Base-by-base conservation (phyloP, 2,329 filamentous ascomycete genomes). In the Aureobasidium sp. region DNA sequence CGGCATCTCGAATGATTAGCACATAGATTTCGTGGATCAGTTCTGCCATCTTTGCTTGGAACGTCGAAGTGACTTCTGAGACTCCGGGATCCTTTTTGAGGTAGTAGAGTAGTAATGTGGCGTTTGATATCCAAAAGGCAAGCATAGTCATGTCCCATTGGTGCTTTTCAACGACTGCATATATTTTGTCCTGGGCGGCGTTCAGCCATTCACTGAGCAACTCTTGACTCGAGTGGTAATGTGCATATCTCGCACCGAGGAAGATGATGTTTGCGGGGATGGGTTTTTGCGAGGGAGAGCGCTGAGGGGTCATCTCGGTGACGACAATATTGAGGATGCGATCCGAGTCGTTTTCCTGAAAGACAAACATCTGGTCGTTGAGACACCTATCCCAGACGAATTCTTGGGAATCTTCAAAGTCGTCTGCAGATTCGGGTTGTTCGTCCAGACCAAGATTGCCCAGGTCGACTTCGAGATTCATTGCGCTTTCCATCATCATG, bases 121-220 rank as follows among this genome's bases (percentile, higher is more conserved):
- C 90, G 68, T 98, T 98, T 1, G 93, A 97, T 64, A 96, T 90
- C 93, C 93, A 98, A 66, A 98, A 98, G 2, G 93, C 93, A 32
- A 98, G 75, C 60, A 98, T 95, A 0, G 93, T 98, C 93, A 98
- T 98, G 66, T 98, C 93, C 93, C 93, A 97, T 66, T 98, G 93
- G 64, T 91, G 84, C 57, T 81, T 81, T 69, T 97, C 93, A n/a
- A 98, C 90, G 25, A 96, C 89, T 55, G 90, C 85, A 65, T 97
- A 97, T 63, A 98, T 97, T 70, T 91, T 93, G 64, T 95, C 89
- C 79, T 95, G 95, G 32, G 93, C 89, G 30, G 86, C 85, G 22
- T 87, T 78, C 14, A 98, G 79, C 22, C 97, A 79, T 38, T 86
- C 85, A 16, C 82, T 84, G 8, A 98, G 74, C 8, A 98, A 77